Conservation (phyloP, 1,284 basidiomycete species). For the Ustilago sp. region DNA sequence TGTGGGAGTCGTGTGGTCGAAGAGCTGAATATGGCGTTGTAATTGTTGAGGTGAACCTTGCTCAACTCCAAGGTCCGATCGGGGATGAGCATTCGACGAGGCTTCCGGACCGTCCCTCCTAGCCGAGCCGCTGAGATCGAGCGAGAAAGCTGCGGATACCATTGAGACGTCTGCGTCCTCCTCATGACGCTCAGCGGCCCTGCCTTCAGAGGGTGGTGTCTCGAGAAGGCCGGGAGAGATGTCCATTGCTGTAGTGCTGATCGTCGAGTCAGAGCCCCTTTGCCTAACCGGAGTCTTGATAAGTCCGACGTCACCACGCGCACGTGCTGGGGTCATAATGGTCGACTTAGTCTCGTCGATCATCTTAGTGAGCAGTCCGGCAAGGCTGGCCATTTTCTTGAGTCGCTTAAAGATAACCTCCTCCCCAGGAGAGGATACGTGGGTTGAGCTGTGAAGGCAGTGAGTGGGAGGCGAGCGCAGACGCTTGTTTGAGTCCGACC, state of each 20-base stretch:
- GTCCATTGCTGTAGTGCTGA: slow-evolving; percentile 13
- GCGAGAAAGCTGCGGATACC: slow-evolving; percentile 33
- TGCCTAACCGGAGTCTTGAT: slow-evolving; percentile 21
- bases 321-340: slow-evolving; percentile 14
- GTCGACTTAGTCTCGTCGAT: slow-evolving; percentile 45
- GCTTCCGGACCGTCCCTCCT: not conserved
- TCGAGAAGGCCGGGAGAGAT: slow-evolving; percentile 32
- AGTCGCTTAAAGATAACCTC: slow-evolving; percentile 31
- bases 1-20: slow-evolving; percentile 5
- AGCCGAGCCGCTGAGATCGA: slow-evolving; percentile 27
- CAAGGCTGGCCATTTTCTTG: slow-evolving; percentile 39
- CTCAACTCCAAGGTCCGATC: not conserved
- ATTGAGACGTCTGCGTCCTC: slow-evolving; percentile 22
- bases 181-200: not conserved
- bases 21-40: not conserved
- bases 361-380: slow-evolving; percentile 41
- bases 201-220: slow-evolving; percentile 10
- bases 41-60: not conserved
- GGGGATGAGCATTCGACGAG: not conserved
- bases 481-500: slow-evolving; percentile 1
- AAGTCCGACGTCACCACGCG: not conserved
- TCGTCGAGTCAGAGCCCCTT: slow-evolving; percentile 1
- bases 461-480: not conserved
- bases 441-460: too few relatives aligned
- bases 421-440: slow-evolving; percentile 13